Base-by-base conservation (phyloP, 2,329 filamentous ascomycete species). In the Coniochaeta sp. region DNA sequence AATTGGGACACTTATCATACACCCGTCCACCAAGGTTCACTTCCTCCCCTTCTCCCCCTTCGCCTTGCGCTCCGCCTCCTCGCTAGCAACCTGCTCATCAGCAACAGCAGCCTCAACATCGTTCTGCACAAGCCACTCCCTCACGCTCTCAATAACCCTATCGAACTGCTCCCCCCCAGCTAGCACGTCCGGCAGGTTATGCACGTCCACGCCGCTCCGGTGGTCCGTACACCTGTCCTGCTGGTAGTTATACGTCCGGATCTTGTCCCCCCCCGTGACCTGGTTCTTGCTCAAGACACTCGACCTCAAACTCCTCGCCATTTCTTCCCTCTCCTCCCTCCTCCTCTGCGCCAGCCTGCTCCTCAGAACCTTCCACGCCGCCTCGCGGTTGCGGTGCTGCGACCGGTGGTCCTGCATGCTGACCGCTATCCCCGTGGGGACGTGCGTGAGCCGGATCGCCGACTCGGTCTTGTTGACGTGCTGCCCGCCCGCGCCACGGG, bases 381-480 rank as follows among this genome's bases (percentile, higher is more conserved):
- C 84, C 55, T 91, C 87, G 42, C 91, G 82, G 70, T 99, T 99
- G 58, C 89, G 83, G 60, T 89, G 84, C 72, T 99, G 94, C 40
- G 90, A 96, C 51, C 94, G 82, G 50, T 85, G 86, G 66, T 99
- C 94, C 68, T 99, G 94, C 79, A 97, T 95, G 12, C 85, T 86
- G 13, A 97, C 91, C 2, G 89, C 82, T 0, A 85, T 94, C 42
- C 87, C 88, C 1, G 91, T 95, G 2, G 94, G 94, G 6, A 87
- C 70, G 72, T 99, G 94, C 2, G 91, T 97, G 61, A 99, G 77
- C 9, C 94, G 86, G 55, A 99, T 89, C 3, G 94, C 94, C 27
- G 90, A 96, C 72, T 99, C 94, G 0, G 94, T 99, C 67, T 92
- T 96, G 72, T 99, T 99, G 65, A 99, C 94, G 70, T 99, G 94